Conservation (phyloP, 2,329 filamentous ascomycete species). For the Colletotrichum sp. region DNA sequence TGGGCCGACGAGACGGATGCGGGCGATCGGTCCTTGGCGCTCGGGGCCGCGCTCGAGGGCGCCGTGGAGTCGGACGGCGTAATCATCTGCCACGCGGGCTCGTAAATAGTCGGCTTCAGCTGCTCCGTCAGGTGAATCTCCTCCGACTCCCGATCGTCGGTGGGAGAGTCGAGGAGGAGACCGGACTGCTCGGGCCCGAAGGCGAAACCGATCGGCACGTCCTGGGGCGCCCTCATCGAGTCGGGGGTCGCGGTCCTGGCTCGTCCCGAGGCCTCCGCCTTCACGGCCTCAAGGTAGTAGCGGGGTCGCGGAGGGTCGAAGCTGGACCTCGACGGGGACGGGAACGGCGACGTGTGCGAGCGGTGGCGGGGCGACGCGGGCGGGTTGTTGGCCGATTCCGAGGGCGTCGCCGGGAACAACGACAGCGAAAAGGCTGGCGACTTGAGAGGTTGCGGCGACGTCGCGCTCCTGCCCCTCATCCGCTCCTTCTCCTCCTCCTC, state of each 20-base stretch:
- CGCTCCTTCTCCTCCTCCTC: slow-evolving; percentile 38
- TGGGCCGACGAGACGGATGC: slow-evolving; percentile 36
- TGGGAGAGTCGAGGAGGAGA: slow-evolving; percentile 47
- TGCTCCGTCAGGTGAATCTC: slow-evolving; percentile 31
- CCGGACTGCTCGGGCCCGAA: slow-evolving; percentile 40
- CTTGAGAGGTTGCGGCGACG: slow-evolving; percentile 51
- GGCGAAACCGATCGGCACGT: slow-evolving; percentile 17
- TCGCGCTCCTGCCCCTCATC: slow-evolving; percentile 45
- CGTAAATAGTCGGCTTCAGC: slow-evolving; percentile 39
- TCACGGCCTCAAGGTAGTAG: background rate
- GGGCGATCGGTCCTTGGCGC: slow-evolving; percentile 33
- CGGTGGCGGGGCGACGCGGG: slow-evolving; percentile 46
- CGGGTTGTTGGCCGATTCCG: slow-evolving; percentile 22
- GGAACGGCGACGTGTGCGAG: slow-evolving; percentile 60
- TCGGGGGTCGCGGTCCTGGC: background rate
- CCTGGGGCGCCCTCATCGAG: background rate
- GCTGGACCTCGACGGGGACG: slow-evolving; percentile 43
- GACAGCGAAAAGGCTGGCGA: slow-evolving; percentile 33
- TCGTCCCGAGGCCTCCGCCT: background rate
- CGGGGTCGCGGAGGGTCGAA: slow-evolving; percentile 30
- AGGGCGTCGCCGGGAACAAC: slow-evolving; percentile 46
- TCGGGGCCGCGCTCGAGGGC: slow-evolving; percentile 26
- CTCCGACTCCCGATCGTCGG: slow-evolving; percentile 26
- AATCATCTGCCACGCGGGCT: slow-evolving; percentile 55
- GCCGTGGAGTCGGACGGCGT: slow-evolving; percentile 35